Base-by-base conservation (phyloP, 23 red algal species). In the Gracilaria vermiculophylla region DNA sequence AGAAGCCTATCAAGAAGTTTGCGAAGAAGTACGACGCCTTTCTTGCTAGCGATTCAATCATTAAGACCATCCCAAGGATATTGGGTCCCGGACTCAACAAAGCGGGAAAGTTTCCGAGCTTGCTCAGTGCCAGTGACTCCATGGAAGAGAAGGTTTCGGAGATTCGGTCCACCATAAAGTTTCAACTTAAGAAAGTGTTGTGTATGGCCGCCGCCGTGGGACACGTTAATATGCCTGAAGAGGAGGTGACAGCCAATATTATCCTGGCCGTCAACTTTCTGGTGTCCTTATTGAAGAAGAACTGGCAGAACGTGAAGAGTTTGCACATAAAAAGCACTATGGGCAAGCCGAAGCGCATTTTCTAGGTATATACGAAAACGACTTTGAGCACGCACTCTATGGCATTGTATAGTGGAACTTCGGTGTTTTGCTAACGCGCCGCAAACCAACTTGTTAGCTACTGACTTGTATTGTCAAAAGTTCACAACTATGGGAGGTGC, bases 1-100 rank as follows among this genome's bases (percentile, higher is more conserved):
- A 99, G 93, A 99, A 99, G 62, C 97, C 97, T 52, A 95, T 99
- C 85, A 99, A 99, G 89, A 99, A 99, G 90, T 99, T 99, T 91
- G 92, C 92, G 28, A 95, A 99, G 97, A 92, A 94, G 77, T 99
- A 99, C 81, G 97, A 95, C 55, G 97, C 97, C 28, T 99, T 99
- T 76, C 77, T 99, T 25, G 97, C 97, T 17, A 93, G 87, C n/a
- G 97, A 99, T 50, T 88, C 87, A 2, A 91, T 99, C 57, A 99
- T 99, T 65, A 93, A 94, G 65, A 94, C 90, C 57, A 95, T 99
- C 75, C 97, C 97, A 75, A 87, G 97, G 55, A 94, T 99, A 43
- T 76, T 99, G 20, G 97, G 97, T 66, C 97, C 97, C 29, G 97
- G 93, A 10, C 87, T 99, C 76, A 95, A 96, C 85, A 99, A 99